Evolutionary conservation across 108 stramenopile genomes (phyloP).

Genomic region (Nitzschia sp.): DNA sequence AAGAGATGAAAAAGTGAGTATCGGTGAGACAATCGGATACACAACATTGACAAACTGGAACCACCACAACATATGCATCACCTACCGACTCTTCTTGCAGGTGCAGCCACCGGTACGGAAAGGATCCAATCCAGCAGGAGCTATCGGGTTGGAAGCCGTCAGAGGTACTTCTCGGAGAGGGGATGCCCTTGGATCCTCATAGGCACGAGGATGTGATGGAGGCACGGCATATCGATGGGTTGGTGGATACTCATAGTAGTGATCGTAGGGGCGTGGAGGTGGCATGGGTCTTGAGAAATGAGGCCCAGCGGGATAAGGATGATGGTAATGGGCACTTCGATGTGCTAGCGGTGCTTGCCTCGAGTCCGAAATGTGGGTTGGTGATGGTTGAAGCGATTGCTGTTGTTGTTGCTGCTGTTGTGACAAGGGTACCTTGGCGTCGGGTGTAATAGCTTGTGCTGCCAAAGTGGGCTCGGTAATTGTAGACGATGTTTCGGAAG

Average conservation of each 20-base stretch:
- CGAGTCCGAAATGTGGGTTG: no score
- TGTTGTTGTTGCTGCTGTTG: no score
- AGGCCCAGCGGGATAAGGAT: constrained; percentile 8
- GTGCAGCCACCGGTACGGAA: constrained; percentile 29
- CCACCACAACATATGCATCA: background rate
- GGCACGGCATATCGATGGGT: background rate
- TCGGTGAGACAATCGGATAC: background rate
- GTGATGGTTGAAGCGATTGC: no score
- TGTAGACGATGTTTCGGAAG: no score
- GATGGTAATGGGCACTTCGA: constrained; percentile 8
- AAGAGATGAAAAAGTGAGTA: constrained; percentile 11
- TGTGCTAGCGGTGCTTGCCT: background rate
- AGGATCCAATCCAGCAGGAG: constrained; percentile 1
- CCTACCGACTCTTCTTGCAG: constrained; percentile 43
- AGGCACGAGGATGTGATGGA: background rate
- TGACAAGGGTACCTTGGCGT: no score
- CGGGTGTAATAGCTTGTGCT: no score
- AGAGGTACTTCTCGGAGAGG: background rate
- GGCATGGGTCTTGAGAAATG: constrained; percentile 6
- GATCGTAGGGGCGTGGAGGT: constrained; percentile 3
- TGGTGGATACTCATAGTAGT: constrained; percentile 8
- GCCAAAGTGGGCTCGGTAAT: no score
- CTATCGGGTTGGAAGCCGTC: background rate
- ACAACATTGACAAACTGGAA: background rate
- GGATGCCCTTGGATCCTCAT: constrained; percentile 12